These are phyloP conservation scores for bread wheat (Triticum aestivum) DNA, from an alignment of 176 grass and related monocot genomes.

Conservation along the genomic window IWGSC_CS_RefSeq_v2.1 NC_057808.1:98365981-98366480, in stretches of 20 bases:
- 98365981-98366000: conserved; percentile 75
- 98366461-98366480: conserved; percentile 68
- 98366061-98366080: conserved; percentile 58
- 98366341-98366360: conserved; percentile 12
- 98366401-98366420: conserved; percentile 69
- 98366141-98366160: background rate
- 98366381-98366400: conserved; percentile 78
- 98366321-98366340: conserved; percentile 1
- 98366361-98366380: conserved; percentile 24
- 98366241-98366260: conserved; percentile 1
- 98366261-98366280: background rate
- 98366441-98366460: conserved; percentile 71
- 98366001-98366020: conserved; percentile 65
- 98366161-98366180: background rate
- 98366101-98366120: conserved; percentile 63
- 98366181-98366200: conserved; percentile 1
- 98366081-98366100: conserved; percentile 82
- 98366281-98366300: conserved; percentile 11
- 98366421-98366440: conserved; percentile 58
- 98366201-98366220: conserved; percentile 6
- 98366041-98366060: conserved; percentile 64
- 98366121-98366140: conserved; percentile 22
- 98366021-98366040: conserved; percentile 74
- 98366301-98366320: background rate
- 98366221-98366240: conserved; percentile 28